Conservation (phyloP, 176 grass and related monocot genomes). For the Guadua angustifolia region DNA sequence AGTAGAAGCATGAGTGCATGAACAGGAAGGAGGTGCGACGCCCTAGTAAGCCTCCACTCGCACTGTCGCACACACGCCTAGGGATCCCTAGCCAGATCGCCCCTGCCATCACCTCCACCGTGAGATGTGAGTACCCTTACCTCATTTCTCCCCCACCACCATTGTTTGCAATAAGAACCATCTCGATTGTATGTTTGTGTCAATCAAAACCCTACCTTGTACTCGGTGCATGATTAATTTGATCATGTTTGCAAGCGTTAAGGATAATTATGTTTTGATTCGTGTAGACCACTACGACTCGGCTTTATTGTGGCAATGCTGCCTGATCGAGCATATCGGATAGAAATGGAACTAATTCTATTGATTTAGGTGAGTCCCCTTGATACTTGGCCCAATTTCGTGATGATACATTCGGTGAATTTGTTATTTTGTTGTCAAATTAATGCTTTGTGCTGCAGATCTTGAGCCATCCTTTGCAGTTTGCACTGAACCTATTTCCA, state of each 20-base stretch:
- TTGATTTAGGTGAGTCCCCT: constrained; percentile 42
- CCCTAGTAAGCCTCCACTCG: too few relatives aligned
- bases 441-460: constrained; percentile 35
- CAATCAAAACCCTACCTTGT: too few relatives aligned
- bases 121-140: constrained; percentile 17
- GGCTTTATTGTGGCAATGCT: constrained; percentile 3
- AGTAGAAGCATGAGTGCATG: too few relatives aligned
- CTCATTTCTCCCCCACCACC: background rate
- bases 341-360: background rate
- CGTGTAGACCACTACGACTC: constrained; percentile 18
- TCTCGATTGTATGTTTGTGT: background rate
- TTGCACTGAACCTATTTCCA: constrained; percentile 50
- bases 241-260: background rate
- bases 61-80: too few relatives aligned
- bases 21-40: too few relatives aligned
- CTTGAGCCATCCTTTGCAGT: constrained; percentile 49
- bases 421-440: background rate
- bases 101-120: background rate
- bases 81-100: background rate
- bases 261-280: background rate
- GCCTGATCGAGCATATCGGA: background rate
- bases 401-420: too few relatives aligned
- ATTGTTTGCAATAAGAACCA: background rate
- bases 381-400: background rate
- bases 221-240: background rate